Percentiles rank a stretch among this genome's conserved stretches.
phyloP scores from a whole-genome alignment of 225 moss, liverwort and hornwort genomes.

The Pleurozium schreberi region DNA sequence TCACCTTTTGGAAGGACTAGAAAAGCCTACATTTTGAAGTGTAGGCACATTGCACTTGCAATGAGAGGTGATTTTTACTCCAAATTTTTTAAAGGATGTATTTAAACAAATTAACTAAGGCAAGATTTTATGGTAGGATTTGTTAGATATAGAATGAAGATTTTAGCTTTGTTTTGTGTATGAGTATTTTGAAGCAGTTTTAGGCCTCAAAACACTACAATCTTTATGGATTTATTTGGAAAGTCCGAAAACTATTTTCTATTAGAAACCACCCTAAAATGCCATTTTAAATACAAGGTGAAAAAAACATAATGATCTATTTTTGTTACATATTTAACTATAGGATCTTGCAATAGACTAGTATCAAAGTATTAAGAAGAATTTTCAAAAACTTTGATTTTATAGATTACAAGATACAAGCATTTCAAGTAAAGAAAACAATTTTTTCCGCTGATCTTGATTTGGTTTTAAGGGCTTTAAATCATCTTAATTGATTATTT shows the following conservation, averaged over 20 bases:
- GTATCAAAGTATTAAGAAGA: background rate
- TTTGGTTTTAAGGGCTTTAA: background rate
- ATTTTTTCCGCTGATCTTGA: background rate
- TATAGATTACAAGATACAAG: background rate
- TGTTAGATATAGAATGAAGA: background rate
- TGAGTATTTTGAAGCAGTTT: background rate
- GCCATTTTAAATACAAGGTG: background rate
- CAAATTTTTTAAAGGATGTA: too few relatives aligned
- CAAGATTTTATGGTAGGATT: too few relatives aligned
- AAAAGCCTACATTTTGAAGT: too few relatives aligned
- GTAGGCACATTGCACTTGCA: too few relatives aligned
- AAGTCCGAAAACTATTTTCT: background rate
- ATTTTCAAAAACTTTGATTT: background rate
- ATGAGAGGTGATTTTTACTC: too few relatives aligned
- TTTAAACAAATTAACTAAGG: too few relatives aligned
- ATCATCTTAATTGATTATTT: background rate
- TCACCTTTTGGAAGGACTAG: too few relatives aligned
- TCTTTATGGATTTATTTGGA: background rate
- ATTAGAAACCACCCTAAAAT: accelerated
- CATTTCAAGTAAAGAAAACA: background rate
- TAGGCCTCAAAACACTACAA: background rate
- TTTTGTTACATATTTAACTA: accelerated
- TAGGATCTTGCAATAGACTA: background rate
- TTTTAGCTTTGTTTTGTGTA: background rate
- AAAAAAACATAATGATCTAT: background rate